Evolutionary conservation across 192 early-diverging fungal genomes (phyloP).

Genomic region (Rhizophagus prolifer): DNA sequence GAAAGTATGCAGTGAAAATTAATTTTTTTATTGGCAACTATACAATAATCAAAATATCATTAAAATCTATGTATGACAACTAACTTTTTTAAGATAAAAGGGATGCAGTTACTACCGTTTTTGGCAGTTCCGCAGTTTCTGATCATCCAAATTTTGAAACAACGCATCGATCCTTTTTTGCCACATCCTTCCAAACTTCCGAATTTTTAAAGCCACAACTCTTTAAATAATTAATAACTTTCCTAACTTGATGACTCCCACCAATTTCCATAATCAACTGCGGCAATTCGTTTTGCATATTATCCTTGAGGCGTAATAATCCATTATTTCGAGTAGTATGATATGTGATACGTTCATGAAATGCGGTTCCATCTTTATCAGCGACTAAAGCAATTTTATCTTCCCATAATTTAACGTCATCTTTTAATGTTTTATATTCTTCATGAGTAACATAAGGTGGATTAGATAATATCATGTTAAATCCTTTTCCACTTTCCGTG

Average conservation of each 20-base stretch:
- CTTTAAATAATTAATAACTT: slow-evolving; percentile 45
- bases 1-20: no score
- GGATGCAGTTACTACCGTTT: no score
- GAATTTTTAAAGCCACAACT: slow-evolving; percentile 55
- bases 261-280: slow-evolving; percentile 85
- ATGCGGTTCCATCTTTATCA: slow-evolving; percentile 55
- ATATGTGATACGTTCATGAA: slow-evolving; percentile 58
- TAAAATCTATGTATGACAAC: no score
- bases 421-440: slow-evolving; percentile 67
- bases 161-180: slow-evolving; percentile 65
- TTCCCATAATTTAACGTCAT: slow-evolving; percentile 86
- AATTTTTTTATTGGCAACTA: no score
- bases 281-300: slow-evolving; percentile 45
- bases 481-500: slow-evolving; percentile 31
- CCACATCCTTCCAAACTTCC: slow-evolving; percentile 78
- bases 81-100: no score
- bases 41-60: no score
- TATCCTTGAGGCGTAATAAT: no score
- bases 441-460: slow-evolving; percentile 82
- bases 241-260: slow-evolving; percentile 63
- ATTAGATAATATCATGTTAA: slow-evolving; percentile 83
- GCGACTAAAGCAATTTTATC: slow-evolving; percentile 74
- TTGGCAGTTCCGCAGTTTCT: no score
- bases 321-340: slow-evolving; percentile 32
- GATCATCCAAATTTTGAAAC: slow-evolving; percentile 34